Evolutionary conservation across 805 yeast species (phyloP), one percentile per base, ranked within the genome.

Genomic region (Wickerhamomyces mucosus): DNA sequence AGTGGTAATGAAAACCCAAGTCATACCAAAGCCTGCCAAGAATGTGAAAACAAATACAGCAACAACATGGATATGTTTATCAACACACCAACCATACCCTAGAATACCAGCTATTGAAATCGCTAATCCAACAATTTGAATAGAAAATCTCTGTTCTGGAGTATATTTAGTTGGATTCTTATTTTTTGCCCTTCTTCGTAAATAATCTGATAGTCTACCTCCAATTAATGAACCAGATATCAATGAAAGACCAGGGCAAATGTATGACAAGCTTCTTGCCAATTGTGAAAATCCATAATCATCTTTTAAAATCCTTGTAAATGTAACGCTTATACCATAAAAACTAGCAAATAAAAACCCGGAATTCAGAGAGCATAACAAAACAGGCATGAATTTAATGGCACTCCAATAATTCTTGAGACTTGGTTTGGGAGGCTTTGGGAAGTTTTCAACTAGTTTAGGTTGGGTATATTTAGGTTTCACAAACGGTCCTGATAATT

Each of bases 321-420:
- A 66, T 1, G 72, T 65, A 9, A 72, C 70, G 38, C 67, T 65
- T 37, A 72, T 56, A 2, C 66, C 75, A 38, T 72, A 72, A 41
- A 69, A 72, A 14, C 68, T 56, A 4, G 76, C 69, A 51, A 72
- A 72, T n/a, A 70, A 40, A 5, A 72, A 42, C 1, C 71, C 73
- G 4, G 72, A 62, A 21, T 65, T 61, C 6, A 69, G 26, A 0
- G 75, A 65, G 29, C 69, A 60, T 6, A 70, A 33, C 1, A 63
- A 31, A 1, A 71, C 67, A 2, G 75, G 74, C n/a, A 48, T 47
- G 31, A 56, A 62, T 26, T 48, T 54, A 3, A 69, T 18, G 29
- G 69, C 47, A 6, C 42, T 46, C 48, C 56, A 54, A 36, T 61
- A 67, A 5, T 46, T 50, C 20, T 42, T 50, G 3, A 65, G 28